Evolutionary conservation across 345 rosid species (phyloP), one percentile per base, ranked within the genome.

Genomic region (Nephelium lappaceum): DNA sequence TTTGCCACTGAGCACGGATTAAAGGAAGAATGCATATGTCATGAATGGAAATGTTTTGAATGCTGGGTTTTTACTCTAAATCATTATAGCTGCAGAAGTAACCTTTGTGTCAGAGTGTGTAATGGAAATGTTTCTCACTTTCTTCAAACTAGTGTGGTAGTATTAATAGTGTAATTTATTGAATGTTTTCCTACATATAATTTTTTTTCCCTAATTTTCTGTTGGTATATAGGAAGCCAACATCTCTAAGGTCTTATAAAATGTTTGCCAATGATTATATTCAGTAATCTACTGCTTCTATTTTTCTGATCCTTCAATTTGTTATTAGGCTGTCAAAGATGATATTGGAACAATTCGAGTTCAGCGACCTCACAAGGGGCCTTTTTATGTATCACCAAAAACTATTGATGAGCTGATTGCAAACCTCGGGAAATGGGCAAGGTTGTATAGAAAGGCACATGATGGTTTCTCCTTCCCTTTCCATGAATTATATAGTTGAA

Each of bases 371-470:
- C 88, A 88, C 72, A 90, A 88, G 72, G 97, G 97, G 65, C 99
- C 99, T 66, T 96, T 93, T 83, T 93, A 96, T 79, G 92, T 96
- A 36, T 87, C 97, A 77, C 94, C 95, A 15, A 93, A 88, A 77
- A 80, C 92, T 75, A 89, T 96, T 57, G 91, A 87, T 82, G 93
- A 85, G 63, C 85, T 86, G 71, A 81, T 88, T 83, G 86, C 85
- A 72, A 86, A 89, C 84, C 86, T 91, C 69, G 98, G 97, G 69
- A 86, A 92, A 82, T 91, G 93, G 93, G 93, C 97, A 77, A 93
- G 97, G 98, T 95, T 79, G 77, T 57, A 41, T 75, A 60, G 8
- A 74, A 58, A 49, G 25, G 61, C 69, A 68, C 16, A 45, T 10
- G 73, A 51, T 76, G 21, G 27, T 67, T 62, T 58, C 58, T 58